A percentile compares a stretch with the other conserved stretches of the same genome.
phyloP scores from a whole-genome alignment of 140 eudicot species.

The Ambrosia hybrid region DNA sequence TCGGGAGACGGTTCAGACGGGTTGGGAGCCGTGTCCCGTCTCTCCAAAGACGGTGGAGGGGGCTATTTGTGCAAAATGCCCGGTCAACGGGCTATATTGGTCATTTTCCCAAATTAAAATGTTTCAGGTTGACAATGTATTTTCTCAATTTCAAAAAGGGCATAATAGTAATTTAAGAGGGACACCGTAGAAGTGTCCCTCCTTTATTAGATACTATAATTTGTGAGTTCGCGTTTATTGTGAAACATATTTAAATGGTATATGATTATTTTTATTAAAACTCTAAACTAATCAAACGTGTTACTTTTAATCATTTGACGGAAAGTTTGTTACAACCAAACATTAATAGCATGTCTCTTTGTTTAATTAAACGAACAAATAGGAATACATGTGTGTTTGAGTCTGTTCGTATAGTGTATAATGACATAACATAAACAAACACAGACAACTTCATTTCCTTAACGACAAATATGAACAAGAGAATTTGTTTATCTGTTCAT shows the following conservation, averaged over 20 bases:
- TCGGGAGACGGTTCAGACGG: too few species aligned
- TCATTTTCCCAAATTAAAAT: too few species aligned
- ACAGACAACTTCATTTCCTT: not conserved
- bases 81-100: too few species aligned
- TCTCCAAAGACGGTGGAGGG: too few species aligned
- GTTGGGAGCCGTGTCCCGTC: too few species aligned
- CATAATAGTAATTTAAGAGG: too few species aligned
- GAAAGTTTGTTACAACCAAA: not conserved
- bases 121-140: too few species aligned
- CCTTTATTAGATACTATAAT: not conserved
- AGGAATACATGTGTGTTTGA: not conserved
- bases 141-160: too few species aligned
- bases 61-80: too few species aligned
- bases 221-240: not conserved
- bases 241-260: not conserved
- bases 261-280: not conserved
- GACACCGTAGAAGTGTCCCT: too few species aligned
- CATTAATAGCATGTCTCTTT: not conserved
- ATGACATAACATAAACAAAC: not conserved
- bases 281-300: not conserved
- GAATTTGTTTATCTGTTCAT: not conserved
- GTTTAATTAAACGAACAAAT: not conserved
- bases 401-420: not conserved
- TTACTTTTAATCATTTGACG: not conserved
- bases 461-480: not conserved